These are phyloP conservation scores for Verticillium isaacii DNA, from an alignment of 2,329 filamentous ascomycete genomes.

Conservation along the genomic window DNA sequence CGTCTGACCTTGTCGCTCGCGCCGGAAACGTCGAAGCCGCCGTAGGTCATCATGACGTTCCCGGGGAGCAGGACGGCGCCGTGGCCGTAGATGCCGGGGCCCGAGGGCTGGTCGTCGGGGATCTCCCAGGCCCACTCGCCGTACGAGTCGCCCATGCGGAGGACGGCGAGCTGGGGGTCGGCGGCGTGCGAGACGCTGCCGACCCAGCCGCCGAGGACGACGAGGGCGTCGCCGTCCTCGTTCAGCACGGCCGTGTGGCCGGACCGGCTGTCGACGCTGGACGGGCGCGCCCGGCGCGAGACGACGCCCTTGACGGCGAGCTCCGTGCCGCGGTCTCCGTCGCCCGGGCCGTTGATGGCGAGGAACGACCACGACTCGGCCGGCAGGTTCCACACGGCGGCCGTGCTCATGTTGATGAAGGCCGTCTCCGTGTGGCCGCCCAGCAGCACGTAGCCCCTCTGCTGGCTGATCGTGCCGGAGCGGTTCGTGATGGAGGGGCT, in stretches of 20 bases:
- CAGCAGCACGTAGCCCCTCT: conserved; percentile 74
- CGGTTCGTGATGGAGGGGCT: conserved; percentile 65
- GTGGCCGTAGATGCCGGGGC: conserved; percentile 54
- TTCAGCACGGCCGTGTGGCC: conserved; percentile 83
- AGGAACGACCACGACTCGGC: conserved; percentile 85
- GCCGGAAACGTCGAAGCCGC: conserved; percentile 49
- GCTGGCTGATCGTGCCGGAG: conserved; percentile 61
- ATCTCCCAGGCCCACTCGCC: conserved; percentile 70
- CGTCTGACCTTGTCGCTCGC: conserved; percentile 27
- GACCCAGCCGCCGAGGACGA: conserved; percentile 90
- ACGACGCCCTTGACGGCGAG: conserved; percentile 44
- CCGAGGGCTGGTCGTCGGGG: conserved; percentile 45
- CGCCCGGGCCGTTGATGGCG: conserved; percentile 46
- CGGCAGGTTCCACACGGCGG: conserved; percentile 81
- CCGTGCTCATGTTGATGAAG: conserved; percentile 91
- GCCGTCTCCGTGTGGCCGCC: conserved; percentile 80
- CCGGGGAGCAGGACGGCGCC: conserved; percentile 59
- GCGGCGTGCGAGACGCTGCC: conserved; percentile 74
- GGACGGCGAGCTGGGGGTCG: conserved; percentile 72
- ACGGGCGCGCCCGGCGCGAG: conserved; percentile 10
- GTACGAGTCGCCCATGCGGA: conserved; percentile 72
- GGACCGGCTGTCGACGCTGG: conserved; percentile 69
- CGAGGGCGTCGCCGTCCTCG: conserved; percentile 69
- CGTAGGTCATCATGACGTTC: conserved; percentile 65
- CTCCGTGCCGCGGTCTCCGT: conserved; percentile 30